Percentiles rank a stretch among this genome's conserved stretches.
Evolutionary conservation across 257 asterid species (phyloP).

Genomic region (Forsythia suspensa): DNA sequence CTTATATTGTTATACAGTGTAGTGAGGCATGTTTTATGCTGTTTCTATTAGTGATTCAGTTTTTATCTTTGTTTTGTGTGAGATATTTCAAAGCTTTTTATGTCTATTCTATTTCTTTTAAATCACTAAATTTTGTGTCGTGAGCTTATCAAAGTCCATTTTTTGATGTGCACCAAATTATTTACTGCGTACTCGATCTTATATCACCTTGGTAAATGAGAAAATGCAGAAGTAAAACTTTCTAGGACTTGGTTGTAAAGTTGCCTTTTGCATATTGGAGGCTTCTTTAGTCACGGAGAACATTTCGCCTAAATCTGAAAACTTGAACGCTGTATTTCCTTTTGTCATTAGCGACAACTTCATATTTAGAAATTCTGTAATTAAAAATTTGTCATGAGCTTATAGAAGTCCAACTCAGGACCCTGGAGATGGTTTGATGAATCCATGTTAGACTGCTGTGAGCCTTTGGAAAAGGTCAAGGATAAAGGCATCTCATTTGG

Average conservation of each 20-base stretch:
- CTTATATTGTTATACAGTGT: background rate
- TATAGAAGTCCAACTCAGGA: constrained; percentile 50
- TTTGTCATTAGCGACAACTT: background rate
- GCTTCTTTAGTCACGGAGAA: background rate
- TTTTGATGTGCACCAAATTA: background rate
- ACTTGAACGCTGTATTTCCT: background rate
- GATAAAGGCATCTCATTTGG: constrained; percentile 89
- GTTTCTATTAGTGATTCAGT: background rate
- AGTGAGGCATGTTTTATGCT: background rate
- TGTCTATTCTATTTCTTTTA: no score
- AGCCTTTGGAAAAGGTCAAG: constrained; percentile 93
- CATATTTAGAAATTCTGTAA: background rate
- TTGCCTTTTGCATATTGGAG: constrained; percentile 4
- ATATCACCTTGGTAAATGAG: background rate
- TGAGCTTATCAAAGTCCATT: background rate
- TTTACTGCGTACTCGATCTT: background rate
- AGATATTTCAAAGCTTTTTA: background rate
- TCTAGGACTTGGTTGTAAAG: constrained; percentile 10
- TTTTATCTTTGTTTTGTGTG: background rate
- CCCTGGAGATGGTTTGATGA: constrained; percentile 99
- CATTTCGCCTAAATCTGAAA: background rate
- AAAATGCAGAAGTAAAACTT: constrained; percentile 10
- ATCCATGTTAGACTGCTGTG: constrained; percentile 98
- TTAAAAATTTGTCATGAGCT: constrained; percentile 21
- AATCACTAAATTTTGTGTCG: background rate